Base-by-base conservation (phyloP, 257 asterid genomes). In the Gentiana dahurica region DNA sequence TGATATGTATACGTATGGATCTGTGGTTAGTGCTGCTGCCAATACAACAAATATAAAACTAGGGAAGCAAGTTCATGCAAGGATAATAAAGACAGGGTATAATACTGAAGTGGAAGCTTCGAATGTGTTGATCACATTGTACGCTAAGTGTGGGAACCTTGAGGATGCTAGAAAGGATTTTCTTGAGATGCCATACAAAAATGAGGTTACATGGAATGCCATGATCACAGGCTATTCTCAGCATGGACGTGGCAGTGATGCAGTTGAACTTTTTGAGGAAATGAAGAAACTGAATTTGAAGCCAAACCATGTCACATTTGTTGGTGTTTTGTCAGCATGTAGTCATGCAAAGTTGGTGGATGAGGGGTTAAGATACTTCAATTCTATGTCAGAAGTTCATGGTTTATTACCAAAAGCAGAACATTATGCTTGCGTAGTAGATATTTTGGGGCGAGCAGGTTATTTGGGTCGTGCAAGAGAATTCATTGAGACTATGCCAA, bases 161-260 rank as follows among this genome's bases (percentile, higher is more conserved):
- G 57, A 64, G 51, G 85, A 73, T 59, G 91, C 92, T 59, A 55
- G 73, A 71, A 81, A 70, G 71, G 75, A 73, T 65, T 88, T 88
- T 60, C 35, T 53, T 54, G 91, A 68, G 48, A 88, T 79, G 85
- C 85, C 84, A 62, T 59, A 41, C 50, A 85, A 71, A 68, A 85
- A 83, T 58, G 89, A 83, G 57, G 76, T 89, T 57, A 86, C 95
- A 5, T 86, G 97, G 95, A 89, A 86, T 65, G 87, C 97, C 46
- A 83, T 83, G 92, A 86, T 89, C 51, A 83, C 94, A 5, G 92
- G 87, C 36, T 89, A 79, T 59, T 86, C 97, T 58, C 97, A 89
- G 73, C 97, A 89, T 53, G 97, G 97, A 39, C 58, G 74, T 46
- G 95, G 89, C 61, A 58, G 47, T 59, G 67, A 81, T 72, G 95